Base-by-base conservation (phyloP, 2,329 filamentous ascomycete genomes). In the Blastomyces parvus region DNA sequence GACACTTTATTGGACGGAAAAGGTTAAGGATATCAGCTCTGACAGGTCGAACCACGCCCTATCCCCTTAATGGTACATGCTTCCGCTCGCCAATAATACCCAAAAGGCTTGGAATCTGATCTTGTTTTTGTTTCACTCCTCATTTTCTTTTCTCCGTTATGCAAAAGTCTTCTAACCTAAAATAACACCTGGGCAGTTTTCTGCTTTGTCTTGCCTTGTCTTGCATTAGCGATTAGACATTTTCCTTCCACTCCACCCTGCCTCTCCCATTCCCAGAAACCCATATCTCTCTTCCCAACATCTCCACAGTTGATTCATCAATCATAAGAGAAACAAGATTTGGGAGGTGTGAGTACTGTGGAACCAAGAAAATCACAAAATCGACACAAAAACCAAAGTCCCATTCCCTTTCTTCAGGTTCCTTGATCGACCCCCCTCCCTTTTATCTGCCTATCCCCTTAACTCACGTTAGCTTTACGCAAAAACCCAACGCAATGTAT, bases 201-300 rank as follows among this genome's bases (percentile, higher is more conserved):
- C 30, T 50, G 46, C 9, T 50, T n/a, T 27, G 22, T 36, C 27
- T 36, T 55, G 52, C 30, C 27, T 33, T 53, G 27, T 36, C 5
- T 55, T 19, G 27, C 30, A 55, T 55, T 33, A 55, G 52, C 30
- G 17, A 55, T 55, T 55, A 55, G 52, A 36, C 52, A 55, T 55
- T 19, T 33, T 36, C 30, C 27, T 53, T 53, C 50, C 17, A 9
- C 52, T 36, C 14, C 27, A 22, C 14, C 27, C 17, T 17, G 36
- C 30, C 6, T 14, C 19, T 17, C n/a, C 30, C 30, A 1, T 55
- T 30, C 27, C 19, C 27, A 11, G 9, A 8, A 55, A 8, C 25
- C 50, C 9, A 27, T 27, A n/a, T n/a, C 27, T 27, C 25, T 13
- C 52, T 9, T 4, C 25, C 48, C 48, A 19, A 19, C n/a, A 50